Evolutionary conservation across 169 alveolate genomes (phyloP).

Genomic region (Neospora caninum): DNA sequence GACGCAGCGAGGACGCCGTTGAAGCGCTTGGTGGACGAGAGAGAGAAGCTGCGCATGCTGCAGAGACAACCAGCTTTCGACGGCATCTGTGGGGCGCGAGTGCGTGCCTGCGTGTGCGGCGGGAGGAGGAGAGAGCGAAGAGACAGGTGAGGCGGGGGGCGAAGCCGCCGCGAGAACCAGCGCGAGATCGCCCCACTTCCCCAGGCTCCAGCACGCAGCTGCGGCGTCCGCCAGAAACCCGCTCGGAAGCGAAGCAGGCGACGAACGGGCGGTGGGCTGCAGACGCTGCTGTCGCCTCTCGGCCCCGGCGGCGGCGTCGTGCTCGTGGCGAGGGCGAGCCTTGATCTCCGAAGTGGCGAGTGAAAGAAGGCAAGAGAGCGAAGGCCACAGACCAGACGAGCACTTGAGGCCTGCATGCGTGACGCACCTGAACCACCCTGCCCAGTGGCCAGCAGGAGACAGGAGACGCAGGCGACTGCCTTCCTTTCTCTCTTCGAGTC

Average conservation of each 20-base stretch:
- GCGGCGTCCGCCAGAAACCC: slow-evolving; percentile 55
- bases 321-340: background rate
- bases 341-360: background rate
- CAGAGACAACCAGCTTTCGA: slow-evolving; percentile 47
- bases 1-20: too few species aligned
- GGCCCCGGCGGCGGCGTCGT: background rate
- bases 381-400: slow-evolving; percentile 29
- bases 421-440: slow-evolving; percentile 56
- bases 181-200: slow-evolving; percentile 27
- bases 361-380: background rate
- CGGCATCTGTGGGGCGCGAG: background rate
- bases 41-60: slow-evolving; percentile 61
- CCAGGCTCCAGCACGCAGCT: slow-evolving; percentile 57
- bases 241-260: background rate
- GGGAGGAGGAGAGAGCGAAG: background rate
- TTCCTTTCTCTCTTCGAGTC: background rate
- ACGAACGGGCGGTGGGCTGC: background rate
- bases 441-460: slow-evolving; percentile 48
- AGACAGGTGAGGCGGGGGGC: background rate
- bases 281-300: background rate
- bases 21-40: background rate
- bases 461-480: background rate
- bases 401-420: slow-evolving; percentile 35
- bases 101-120: slow-evolving; percentile 19
- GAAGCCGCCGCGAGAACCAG: background rate